phyloP scores from a whole-genome alignment of 805 yeast genomes.

The Clavispora asparagi region DNA sequence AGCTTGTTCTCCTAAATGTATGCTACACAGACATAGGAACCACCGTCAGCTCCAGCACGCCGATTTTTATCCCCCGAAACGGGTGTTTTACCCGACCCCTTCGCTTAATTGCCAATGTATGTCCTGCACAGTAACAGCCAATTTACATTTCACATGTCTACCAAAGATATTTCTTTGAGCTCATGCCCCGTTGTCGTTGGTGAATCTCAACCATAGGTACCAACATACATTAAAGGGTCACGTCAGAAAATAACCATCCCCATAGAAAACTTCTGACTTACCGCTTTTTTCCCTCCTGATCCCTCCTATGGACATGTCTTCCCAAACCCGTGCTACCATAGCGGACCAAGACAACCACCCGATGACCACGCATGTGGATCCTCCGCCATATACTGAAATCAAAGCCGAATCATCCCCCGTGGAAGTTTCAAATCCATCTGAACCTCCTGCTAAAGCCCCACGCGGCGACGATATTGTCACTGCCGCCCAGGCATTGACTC shows the following conservation, averaged over 20 bases:
- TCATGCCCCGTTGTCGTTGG: background rate
- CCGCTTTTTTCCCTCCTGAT: background rate
- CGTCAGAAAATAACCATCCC: background rate
- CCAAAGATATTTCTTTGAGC: background rate
- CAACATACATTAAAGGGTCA: background rate
- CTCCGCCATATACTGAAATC: background rate
- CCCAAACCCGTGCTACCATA: background rate
- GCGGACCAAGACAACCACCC: background rate
- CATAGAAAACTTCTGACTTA: background rate
- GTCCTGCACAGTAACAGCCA: background rate
- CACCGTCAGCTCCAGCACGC: background rate
- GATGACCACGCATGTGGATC: background rate
- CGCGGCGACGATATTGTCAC: constrained; percentile 24
- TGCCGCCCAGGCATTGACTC: constrained; percentile 40
- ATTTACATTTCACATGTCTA: background rate
- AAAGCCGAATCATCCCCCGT: background rate
- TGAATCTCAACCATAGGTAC: background rate
- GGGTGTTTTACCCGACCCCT: background rate
- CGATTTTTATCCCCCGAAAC: background rate
- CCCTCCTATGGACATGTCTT: background rate
- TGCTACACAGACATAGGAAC: too few species aligned
- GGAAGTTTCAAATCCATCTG: background rate
- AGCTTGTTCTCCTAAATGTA: background rate
- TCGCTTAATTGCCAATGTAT: too few species aligned
- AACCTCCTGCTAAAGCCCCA: background rate